Evolutionary conservation across 108 stramenopile genomes (phyloP).

Genomic region (Schizochytrium sp.): DNA sequence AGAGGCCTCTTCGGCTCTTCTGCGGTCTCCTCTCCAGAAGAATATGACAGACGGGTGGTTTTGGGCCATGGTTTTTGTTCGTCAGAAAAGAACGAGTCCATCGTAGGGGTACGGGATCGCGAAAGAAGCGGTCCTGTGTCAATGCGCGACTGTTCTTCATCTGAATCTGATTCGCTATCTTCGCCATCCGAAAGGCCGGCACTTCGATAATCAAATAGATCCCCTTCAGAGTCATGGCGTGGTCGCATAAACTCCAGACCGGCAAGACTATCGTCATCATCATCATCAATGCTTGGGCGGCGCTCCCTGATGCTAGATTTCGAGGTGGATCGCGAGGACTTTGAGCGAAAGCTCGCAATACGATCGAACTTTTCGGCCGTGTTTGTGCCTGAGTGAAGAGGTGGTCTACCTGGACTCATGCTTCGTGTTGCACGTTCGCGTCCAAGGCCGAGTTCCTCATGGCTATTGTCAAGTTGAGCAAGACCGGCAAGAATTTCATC

Average conservation of each 20-base stretch:
- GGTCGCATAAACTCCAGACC: background rate
- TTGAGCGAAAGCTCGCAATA: too few species aligned
- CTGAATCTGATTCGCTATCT: background rate
- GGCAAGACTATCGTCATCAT: conserved; percentile 27
- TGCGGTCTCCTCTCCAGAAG: conserved; percentile 11
- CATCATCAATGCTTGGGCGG: background rate
- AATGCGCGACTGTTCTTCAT: background rate
- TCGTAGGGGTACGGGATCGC: background rate
- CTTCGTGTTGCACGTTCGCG: too few species aligned
- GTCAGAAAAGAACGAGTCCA: too few species aligned
- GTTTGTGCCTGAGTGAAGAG: too few species aligned
- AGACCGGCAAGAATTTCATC: background rate
- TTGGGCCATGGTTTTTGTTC: background rate
- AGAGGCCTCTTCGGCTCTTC: background rate
- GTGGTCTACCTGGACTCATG: too few species aligned
- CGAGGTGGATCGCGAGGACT: too few species aligned
- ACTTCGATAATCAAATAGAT: background rate
- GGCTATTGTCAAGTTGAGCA: background rate
- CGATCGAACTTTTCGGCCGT: too few species aligned
- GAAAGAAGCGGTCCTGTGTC: conserved; percentile 2
- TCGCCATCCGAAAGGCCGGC: background rate
- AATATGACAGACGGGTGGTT: background rate
- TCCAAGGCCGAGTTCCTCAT: too few species aligned
- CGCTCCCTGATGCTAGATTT: too few species aligned
- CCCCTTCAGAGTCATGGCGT: background rate